These are phyloP conservation scores for Stachybotrys chartarum DNA, from an alignment of 2,329 filamentous ascomycete species.

Conservation along the genomic window DNA sequence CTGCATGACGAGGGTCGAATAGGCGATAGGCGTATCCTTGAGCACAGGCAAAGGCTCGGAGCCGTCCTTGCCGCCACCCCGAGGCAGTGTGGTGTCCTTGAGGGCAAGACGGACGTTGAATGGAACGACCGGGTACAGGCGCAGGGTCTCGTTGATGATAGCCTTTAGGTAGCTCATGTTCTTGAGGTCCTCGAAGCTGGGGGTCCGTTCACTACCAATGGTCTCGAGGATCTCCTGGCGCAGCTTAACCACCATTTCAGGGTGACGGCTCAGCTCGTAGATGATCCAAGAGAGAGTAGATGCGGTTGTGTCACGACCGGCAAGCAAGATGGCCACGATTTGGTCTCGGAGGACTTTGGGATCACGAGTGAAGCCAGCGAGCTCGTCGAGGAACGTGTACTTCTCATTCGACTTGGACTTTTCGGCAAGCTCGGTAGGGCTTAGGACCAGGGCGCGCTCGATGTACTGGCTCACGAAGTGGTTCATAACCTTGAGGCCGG, in stretches of 20 bases:
- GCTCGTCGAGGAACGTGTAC: slow-evolving; percentile 82
- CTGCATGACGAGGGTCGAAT: slow-evolving; percentile 67
- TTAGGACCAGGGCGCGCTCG: slow-evolving; percentile 62
- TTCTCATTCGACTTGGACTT: slow-evolving; percentile 64
- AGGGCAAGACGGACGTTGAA: slow-evolving; percentile 71
- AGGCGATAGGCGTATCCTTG: slow-evolving; percentile 59
- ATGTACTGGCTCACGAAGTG: slow-evolving; percentile 73
- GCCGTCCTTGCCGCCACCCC: slow-evolving; percentile 60
- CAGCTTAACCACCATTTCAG: slow-evolving; percentile 58
- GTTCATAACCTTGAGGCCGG: slow-evolving; percentile 62
- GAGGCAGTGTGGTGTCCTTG: slow-evolving; percentile 66
- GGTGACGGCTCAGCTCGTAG: slow-evolving; percentile 72
- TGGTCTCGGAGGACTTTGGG: slow-evolving; percentile 73
- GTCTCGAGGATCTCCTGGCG: slow-evolving; percentile 62
- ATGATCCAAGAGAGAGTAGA: slow-evolving; percentile 73
- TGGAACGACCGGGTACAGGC: slow-evolving; percentile 71
- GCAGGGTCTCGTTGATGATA: slow-evolving; percentile 69
- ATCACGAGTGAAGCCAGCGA: slow-evolving; percentile 73
- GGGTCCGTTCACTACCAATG: slow-evolving; percentile 55
- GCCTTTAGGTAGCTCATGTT: slow-evolving; percentile 76
- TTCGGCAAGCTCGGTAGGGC: slow-evolving; percentile 61
- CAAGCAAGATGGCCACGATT: slow-evolving; percentile 73
- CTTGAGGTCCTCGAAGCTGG: slow-evolving; percentile 77
- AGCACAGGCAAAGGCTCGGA: slow-evolving; percentile 55
- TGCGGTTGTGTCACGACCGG: slow-evolving; percentile 83